A percentile compares a stretch with the other conserved stretches of the same genome.
Conservation (phyloP, 1,284 basidiomycete genomes). For the Tilletia setariae region DNA sequence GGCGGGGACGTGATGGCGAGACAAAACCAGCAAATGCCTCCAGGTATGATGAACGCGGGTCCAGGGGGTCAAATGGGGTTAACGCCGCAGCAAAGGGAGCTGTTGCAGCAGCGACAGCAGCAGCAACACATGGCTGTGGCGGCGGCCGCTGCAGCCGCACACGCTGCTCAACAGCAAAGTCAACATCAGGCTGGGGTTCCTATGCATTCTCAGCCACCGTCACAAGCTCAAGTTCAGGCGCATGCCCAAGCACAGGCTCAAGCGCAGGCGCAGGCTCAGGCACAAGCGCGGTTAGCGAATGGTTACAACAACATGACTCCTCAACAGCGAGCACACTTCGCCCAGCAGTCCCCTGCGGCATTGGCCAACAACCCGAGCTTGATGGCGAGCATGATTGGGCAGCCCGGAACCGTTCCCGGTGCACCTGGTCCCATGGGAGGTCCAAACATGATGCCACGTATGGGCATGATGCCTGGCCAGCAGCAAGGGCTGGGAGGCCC, state of each 20-base stretch:
- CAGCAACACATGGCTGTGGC: neutral
- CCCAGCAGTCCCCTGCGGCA: slow-evolving; percentile 1
- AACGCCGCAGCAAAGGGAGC: slow-evolving; percentile 4
- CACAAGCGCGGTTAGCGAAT: neutral
- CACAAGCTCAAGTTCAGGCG: neutral
- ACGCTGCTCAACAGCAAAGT: slow-evolving; percentile 7
- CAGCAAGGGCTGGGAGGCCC: neutral
- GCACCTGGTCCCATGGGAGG: neutral
- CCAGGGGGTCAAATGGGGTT: neutral
- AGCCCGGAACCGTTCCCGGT: neutral
- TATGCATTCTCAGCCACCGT: neutral
- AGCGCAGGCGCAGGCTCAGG: neutral
- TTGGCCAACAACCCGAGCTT: slow-evolving; percentile 9
- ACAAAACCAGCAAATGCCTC: neutral
- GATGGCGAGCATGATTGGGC: slow-evolving; percentile 14
- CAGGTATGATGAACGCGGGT: neutral
- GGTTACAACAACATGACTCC: slow-evolving; percentile 14
- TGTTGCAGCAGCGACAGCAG: slow-evolving; percentile 11
- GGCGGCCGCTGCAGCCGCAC: neutral
- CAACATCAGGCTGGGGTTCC: neutral
- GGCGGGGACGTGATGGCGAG: too few relatives aligned
- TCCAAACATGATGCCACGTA: neutral
- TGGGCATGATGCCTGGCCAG: slow-evolving; percentile 10
- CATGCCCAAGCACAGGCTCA: neutral
- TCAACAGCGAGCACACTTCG: slow-evolving; percentile 14